Conservation (phyloP, 179 eudicot genomes). For the Patellifolia procumbens region DNA sequence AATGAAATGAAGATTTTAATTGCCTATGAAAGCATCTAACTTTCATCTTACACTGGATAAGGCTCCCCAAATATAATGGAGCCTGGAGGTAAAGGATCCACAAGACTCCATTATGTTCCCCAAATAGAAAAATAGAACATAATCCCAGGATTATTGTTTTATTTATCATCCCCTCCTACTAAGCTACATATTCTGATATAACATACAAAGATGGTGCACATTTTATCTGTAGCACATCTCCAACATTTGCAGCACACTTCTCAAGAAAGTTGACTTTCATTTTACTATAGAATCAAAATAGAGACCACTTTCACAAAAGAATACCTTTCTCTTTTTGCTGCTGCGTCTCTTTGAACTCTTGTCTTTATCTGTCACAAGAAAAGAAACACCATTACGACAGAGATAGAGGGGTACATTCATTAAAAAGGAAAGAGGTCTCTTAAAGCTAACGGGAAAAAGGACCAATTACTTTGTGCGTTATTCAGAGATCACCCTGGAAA, state of each 20-base stretch:
- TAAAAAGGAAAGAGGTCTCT: background rate
- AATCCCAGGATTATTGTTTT: no score
- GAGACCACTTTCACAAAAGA: background rate
- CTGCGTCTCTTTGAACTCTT: conserved; percentile 71
- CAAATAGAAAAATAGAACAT: background rate
- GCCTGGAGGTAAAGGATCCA: background rate
- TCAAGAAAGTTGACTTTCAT: background rate
- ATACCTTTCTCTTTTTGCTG: conserved; percentile 90
- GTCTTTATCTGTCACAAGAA: conserved; percentile 69
- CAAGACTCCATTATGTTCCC: no score
- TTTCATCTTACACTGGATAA: background rate
- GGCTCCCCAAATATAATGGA: background rate
- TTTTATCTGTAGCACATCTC: background rate
- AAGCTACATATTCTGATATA: background rate
- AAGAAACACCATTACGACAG: background rate
- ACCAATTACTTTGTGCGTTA: no score
- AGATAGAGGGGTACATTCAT: background rate
- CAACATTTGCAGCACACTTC: background rate
- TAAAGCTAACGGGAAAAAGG: background rate
- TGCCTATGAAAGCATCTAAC: background rate
- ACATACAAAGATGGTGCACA: background rate
- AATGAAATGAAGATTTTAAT: background rate
- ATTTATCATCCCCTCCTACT: background rate
- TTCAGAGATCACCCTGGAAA: background rate
- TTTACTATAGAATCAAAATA: background rate